A percentile compares a stretch with the other conserved stretches of the same genome.
phyloP scores from a whole-genome alignment of 2,329 filamentous ascomycete genomes.

The Trichoderma sp. region DNA sequence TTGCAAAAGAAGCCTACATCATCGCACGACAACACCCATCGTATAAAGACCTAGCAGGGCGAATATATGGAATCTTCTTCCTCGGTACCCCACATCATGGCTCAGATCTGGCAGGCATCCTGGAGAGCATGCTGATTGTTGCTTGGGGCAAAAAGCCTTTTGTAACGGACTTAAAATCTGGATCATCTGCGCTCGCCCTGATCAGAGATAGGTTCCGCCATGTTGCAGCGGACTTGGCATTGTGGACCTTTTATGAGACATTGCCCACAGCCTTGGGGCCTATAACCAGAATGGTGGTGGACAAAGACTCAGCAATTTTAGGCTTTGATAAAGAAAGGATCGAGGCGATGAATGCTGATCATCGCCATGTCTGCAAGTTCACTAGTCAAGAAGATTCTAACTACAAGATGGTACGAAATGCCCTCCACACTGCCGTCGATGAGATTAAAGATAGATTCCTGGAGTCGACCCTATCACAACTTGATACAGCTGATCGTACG shows the following conservation, averaged over 20 bases:
- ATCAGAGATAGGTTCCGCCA: slow-evolving; percentile 14
- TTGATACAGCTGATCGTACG: background rate
- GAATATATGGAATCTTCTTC: slow-evolving; percentile 18
- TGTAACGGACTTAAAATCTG: background rate
- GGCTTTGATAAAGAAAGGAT: slow-evolving; percentile 15
- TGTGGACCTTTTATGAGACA: slow-evolving; percentile 19
- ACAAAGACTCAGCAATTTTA: slow-evolving; percentile 13
- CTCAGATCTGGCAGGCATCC: background rate
- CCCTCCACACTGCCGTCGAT: slow-evolving; percentile 6
- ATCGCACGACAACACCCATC: slow-evolving; percentile 9
- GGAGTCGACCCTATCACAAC: background rate
- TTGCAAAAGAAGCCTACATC: slow-evolving; percentile 17
- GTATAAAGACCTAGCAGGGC: slow-evolving; percentile 4
- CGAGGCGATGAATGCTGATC: slow-evolving; percentile 11
- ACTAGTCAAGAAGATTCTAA: background rate
- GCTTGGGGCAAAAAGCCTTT: slow-evolving; percentile 12
- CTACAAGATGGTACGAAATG: slow-evolving; percentile 15
- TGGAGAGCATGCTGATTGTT: background rate
- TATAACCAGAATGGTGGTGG: background rate
- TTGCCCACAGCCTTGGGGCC: background rate
- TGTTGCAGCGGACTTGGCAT: background rate
- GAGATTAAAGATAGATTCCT: background rate
- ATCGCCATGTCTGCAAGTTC: slow-evolving; percentile 14
- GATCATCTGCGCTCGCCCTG: background rate
- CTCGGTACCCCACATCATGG: slow-evolving; percentile 19